Conservation (phyloP, 2,329 filamentous ascomycete species). For the Colletotrichum sp. region DNA sequence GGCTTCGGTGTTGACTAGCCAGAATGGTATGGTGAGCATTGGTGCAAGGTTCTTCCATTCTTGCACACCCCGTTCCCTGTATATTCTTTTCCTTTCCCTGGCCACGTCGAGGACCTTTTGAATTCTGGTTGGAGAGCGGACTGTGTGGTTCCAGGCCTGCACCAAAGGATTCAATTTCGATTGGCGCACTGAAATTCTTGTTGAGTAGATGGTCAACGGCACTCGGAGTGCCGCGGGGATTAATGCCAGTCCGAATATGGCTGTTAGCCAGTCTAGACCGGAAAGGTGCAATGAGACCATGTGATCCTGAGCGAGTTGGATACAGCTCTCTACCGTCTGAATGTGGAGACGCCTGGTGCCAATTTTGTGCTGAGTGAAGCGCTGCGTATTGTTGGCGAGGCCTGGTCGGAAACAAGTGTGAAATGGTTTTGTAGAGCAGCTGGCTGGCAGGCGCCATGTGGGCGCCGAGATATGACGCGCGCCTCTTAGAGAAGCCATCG, state of each 20-base stretch:
- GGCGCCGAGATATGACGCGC: background rate
- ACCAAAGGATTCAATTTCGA: conserved; percentile 33
- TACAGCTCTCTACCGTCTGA: conserved; percentile 27
- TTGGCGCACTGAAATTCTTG: background rate
- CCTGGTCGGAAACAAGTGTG: background rate
- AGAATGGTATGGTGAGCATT: conserved; percentile 50
- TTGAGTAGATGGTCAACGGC: conserved; percentile 49
- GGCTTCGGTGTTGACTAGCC: conserved; percentile 55
- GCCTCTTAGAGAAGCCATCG: conserved; percentile 8
- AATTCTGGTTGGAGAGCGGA: background rate
- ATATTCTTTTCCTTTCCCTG: conserved; percentile 30
- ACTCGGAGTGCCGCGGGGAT: conserved; percentile 49
- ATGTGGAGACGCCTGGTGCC: conserved; percentile 32
- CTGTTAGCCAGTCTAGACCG: conserved; percentile 54
- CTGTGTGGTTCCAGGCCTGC: conserved; percentile 29
- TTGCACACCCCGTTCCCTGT: conserved; percentile 47
- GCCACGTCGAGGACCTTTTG: background rate
- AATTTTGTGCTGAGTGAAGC: background rate
- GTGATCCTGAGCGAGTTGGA: background rate
- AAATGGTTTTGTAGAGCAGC: background rate
- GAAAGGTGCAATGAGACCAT: conserved; percentile 39
- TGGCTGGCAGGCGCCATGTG: background rate
- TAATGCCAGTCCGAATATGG: conserved; percentile 38
- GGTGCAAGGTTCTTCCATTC: conserved; percentile 49
- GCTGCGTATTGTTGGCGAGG: background rate